Conservation (phyloP, 805 yeast genomes). For the Lachancea nothofagi region DNA sequence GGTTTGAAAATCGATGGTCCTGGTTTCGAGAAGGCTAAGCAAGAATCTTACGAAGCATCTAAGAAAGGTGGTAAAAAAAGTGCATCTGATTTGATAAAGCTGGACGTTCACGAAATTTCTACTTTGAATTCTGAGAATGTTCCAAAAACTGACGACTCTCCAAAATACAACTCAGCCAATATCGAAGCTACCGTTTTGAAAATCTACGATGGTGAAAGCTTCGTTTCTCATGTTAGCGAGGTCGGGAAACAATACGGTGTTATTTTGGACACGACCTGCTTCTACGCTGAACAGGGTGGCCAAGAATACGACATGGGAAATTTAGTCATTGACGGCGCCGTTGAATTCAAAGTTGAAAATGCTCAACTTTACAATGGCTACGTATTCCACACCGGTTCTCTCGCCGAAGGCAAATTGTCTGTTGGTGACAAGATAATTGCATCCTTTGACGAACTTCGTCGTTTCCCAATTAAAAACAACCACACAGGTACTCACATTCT, state of each 20-base stretch:
- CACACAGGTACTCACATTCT: constrained; percentile 97
- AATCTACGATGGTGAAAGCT: constrained; percentile 60
- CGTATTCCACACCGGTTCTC: constrained; percentile 87
- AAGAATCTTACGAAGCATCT: constrained; percentile 89
- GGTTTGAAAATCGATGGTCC: constrained; percentile 87
- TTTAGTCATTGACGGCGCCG: constrained; percentile 77
- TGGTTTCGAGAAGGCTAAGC: constrained; percentile 87
- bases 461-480: constrained; percentile 95
- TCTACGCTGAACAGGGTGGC: constrained; percentile 99
- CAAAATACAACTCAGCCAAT: constrained; percentile 70
- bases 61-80: constrained; percentile 72
- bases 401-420: constrained; percentile 68
- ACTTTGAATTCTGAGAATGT: constrained; percentile 53
- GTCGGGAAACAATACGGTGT: constrained; percentile 63
- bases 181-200: constrained; percentile 65
- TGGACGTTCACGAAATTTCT: constrained; percentile 87
- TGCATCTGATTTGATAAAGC: constrained; percentile 59
- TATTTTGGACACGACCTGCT: constrained; percentile 82
- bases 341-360: constrained; percentile 86
- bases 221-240: constrained; percentile 47
- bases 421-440: constrained; percentile 74
- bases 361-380: constrained; percentile 93
- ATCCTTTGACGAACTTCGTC: constrained; percentile 84
- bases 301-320: constrained; percentile 96
- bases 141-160: constrained; percentile 77